Evolutionary conservation across 441 rosid genomes (phyloP).

Genomic region (Croton laevigatus): DNA sequence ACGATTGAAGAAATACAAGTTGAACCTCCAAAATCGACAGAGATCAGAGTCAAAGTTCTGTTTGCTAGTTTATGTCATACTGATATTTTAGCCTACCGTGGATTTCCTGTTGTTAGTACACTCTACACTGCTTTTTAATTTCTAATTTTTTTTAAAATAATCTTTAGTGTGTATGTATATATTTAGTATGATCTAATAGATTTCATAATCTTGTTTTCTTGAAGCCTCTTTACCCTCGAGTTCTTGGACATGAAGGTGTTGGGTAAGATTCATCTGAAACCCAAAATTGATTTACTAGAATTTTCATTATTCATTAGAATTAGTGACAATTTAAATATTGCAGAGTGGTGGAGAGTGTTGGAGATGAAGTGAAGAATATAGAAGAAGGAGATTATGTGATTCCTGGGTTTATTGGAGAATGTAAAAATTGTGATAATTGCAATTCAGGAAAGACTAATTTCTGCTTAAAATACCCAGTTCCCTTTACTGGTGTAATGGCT

Average conservation of each 20-base stretch:
- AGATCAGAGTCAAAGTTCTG: constrained; percentile 36
- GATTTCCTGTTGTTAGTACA: constrained; percentile 15
- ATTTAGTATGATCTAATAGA: neutral
- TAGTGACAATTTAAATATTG: no score
- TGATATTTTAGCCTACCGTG: constrained; percentile 9
- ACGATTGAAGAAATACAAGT: constrained; percentile 42
- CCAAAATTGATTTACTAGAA: no score
- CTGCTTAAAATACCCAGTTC: constrained; percentile 31
- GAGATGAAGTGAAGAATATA: constrained; percentile 29
- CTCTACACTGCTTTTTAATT: no score
- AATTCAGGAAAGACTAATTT: constrained; percentile 28
- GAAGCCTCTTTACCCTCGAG: constrained; percentile 43
- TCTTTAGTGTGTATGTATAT: no score
- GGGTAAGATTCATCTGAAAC: constrained; percentile 28
- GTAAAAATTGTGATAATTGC: constrained; percentile 42
- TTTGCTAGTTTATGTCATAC: constrained; percentile 45
- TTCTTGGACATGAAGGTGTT: constrained; percentile 48
- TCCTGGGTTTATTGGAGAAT: constrained; percentile 33
- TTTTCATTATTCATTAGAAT: no score
- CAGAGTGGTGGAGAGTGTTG: constrained; percentile 38
- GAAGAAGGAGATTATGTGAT: constrained; percentile 45
- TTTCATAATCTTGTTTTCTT: neutral
- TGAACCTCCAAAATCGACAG: constrained; percentile 34
- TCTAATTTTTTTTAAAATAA: neutral
- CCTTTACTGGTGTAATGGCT: constrained; percentile 26